A percentile compares a stretch with the other conserved stretches of the same genome.
Evolutionary conservation across 2,329 filamentous ascomycete species (phyloP).

Genomic region (Cyanodermella asteris): DNA sequence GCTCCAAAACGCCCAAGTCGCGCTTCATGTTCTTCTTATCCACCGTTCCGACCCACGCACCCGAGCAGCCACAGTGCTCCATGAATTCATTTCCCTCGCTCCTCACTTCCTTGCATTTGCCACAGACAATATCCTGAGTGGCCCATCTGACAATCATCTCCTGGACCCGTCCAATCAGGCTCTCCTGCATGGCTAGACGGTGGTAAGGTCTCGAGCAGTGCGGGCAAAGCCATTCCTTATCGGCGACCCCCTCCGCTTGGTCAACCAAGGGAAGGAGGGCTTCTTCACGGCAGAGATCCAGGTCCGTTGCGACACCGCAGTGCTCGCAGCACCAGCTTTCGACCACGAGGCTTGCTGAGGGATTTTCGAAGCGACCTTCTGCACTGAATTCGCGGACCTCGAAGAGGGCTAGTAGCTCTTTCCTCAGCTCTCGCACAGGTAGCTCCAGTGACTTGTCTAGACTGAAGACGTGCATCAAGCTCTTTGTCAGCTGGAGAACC

Average conservation of each 20-base stretch:
- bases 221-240: conserved; percentile 47
- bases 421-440: conserved; percentile 69
- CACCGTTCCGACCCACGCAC: conserved; percentile 57
- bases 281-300: conserved; percentile 82
- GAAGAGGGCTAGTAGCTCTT: conserved; percentile 73
- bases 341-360: conserved; percentile 51
- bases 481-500: conserved; percentile 76
- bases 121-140: conserved; percentile 77
- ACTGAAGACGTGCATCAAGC: conserved; percentile 74
- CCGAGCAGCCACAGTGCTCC: conserved; percentile 88
- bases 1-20: conserved; percentile 45
- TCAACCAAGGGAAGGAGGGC: conserved; percentile 40
- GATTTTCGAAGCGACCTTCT: conserved; percentile 74
- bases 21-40: conserved; percentile 42
- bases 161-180: conserved; percentile 56
- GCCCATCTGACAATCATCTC: conserved; percentile 57
- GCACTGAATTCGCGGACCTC: conserved; percentile 85
- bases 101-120: conserved; percentile 41
- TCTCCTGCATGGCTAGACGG: conserved; percentile 63
- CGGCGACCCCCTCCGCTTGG: conserved; percentile 10
- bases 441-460: conserved; percentile 79
- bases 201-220: conserved; percentile 60
- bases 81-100: conserved; percentile 90
- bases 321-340: conserved; percentile 65
- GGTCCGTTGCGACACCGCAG: conserved; percentile 70